phyloP scores from a whole-genome alignment of 2,329 filamentous ascomycete species.

The Phialemonium atrogriseum region DNA sequence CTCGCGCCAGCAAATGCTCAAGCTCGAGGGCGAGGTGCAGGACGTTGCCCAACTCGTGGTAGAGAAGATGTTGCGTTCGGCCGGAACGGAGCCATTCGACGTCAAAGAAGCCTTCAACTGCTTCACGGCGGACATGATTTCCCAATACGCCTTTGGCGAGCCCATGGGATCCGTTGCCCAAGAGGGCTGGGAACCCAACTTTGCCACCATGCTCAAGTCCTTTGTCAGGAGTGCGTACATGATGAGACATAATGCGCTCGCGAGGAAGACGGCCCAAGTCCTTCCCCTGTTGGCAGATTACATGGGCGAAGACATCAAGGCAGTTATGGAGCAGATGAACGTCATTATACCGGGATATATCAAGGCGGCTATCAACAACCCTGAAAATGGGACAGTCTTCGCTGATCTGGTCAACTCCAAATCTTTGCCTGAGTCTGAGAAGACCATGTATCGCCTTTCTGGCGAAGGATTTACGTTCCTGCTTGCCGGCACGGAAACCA shows the following conservation, averaged over 20 bases:
- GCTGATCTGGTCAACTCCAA: slow-evolving; percentile 17
- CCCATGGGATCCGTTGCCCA: slow-evolving; percentile 20
- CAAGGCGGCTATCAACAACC: slow-evolving; percentile 9
- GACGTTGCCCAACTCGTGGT: slow-evolving; percentile 9
- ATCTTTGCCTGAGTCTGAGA: slow-evolving; percentile 19
- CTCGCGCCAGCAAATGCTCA: slow-evolving; percentile 11
- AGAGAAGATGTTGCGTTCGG: slow-evolving; percentile 9
- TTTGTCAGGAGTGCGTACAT: slow-evolving; percentile 23
- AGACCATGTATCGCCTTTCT: slow-evolving; percentile 21
- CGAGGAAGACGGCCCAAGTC: slow-evolving; percentile 16
- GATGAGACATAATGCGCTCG: slow-evolving; percentile 21
- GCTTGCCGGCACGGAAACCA: slow-evolving; percentile 30
- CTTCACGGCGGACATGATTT: slow-evolving; percentile 19
- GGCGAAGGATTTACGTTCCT: slow-evolving; percentile 29
- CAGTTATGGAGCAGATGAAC: slow-evolving; percentile 8
- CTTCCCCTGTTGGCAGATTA: slow-evolving; percentile 16
- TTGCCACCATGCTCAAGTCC: slow-evolving; percentile 23
- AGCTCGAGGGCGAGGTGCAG: slow-evolving; percentile 11
- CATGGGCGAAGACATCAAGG: slow-evolving; percentile 9
- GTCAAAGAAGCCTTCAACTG: slow-evolving; percentile 8
- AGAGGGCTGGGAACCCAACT: slow-evolving; percentile 23
- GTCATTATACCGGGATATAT: slow-evolving; percentile 11
- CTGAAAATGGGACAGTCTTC: slow-evolving; percentile 16
- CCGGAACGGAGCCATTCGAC: slow-evolving; percentile 6
- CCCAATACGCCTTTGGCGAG: slow-evolving; percentile 18